Evolutionary conservation across 805 yeast genomes (phyloP), one percentile per base, ranked within the genome.

Genomic region (Candida lessepsii): DNA sequence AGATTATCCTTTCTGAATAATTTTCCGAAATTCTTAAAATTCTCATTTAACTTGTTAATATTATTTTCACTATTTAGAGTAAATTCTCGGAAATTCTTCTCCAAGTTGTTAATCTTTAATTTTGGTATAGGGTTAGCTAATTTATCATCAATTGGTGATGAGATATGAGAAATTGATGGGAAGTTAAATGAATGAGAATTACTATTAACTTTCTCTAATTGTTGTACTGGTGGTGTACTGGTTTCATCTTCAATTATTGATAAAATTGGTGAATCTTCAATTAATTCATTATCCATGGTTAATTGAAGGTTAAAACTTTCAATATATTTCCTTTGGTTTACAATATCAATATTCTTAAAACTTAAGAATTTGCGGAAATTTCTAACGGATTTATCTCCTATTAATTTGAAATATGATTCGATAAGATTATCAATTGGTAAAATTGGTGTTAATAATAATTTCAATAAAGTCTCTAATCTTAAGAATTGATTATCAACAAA

Each of bases 321-420:
- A 9, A 61, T 48, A 41, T 64, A 69, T 41, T 58, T 60, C 17
- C 40, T 46, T 29, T 60, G 63, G 29, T 54, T 58, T 2, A 44
- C 24, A 19, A 49, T 43, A 4, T 59, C 56, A 9, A 81, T 64
- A 6, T 84, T 83, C 56, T 86, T 86, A 43, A 86, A 66, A 16
- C 70, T 74, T 39, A 87, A 63, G 2, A 87, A 63, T 53, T 84
- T 86, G 43, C 62, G 59, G 56, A 86, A 86, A 54, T 87, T 87
- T 9, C 60, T 58, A 20, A 76, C 61, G 18, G 80, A 76, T 34
- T 71, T 70, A 60, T 87, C 96, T 6, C 81, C 81, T 37, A 87
- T 70, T 10, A 84, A 63, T 40, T 71, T 69, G 53, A 86, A 76
- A 57, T 87, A 87, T 52, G 72, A 78, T 34, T 78, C 75, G 2